Percentiles rank a stretch among this genome's conserved stretches.
These are phyloP conservation scores for Lactarius akahatsu DNA, from an alignment of 768 basidiomycete genomes.

Conservation along the genomic window DNA sequence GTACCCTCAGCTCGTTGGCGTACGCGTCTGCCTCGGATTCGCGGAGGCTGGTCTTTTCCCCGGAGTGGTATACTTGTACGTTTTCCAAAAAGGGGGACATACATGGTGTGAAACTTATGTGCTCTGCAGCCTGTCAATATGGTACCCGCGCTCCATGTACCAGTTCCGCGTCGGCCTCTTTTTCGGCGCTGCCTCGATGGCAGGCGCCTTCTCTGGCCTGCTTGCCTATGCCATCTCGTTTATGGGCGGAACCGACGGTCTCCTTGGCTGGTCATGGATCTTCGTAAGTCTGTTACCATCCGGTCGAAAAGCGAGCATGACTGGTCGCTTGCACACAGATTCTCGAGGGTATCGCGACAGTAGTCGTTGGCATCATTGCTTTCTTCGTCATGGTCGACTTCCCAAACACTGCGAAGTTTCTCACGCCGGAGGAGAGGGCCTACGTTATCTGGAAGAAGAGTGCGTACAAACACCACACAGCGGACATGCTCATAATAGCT, in stretches of 20 bases:
- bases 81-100: neutral
- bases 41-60: slow-evolving; percentile 74
- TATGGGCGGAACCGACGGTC: slow-evolving; percentile 35
- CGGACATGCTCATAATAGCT: neutral
- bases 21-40: slow-evolving; percentile 57
- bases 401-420: slow-evolving; percentile 55
- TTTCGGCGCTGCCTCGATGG: slow-evolving; percentile 38
- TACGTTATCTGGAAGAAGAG: slow-evolving; percentile 57
- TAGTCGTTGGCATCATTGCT: slow-evolving; percentile 53
- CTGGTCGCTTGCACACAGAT: slow-evolving; percentile 40
- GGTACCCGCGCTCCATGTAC: slow-evolving; percentile 37
- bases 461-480: slow-evolving; percentile 32
- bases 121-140: slow-evolving; percentile 34
- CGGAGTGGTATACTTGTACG: slow-evolving; percentile 71
- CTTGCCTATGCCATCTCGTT: slow-evolving; percentile 40
- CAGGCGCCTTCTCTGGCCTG: slow-evolving; percentile 35
- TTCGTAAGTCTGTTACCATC: slow-evolving; percentile 30
- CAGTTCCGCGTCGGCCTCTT: slow-evolving; percentile 38
- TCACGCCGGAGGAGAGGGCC: slow-evolving; percentile 59
- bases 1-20: slow-evolving; percentile 59
- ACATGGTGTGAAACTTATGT: neutral
- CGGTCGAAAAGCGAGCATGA: neutral
- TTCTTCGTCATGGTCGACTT: slow-evolving; percentile 61
- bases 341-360: slow-evolving; percentile 62
- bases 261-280: slow-evolving; percentile 39